A percentile compares a stretch with the other conserved stretches of the same genome.
Evolutionary conservation across 495 filamentous ascomycete genomes (phyloP).

Genomic region (Eremomyces bilateralis): DNA sequence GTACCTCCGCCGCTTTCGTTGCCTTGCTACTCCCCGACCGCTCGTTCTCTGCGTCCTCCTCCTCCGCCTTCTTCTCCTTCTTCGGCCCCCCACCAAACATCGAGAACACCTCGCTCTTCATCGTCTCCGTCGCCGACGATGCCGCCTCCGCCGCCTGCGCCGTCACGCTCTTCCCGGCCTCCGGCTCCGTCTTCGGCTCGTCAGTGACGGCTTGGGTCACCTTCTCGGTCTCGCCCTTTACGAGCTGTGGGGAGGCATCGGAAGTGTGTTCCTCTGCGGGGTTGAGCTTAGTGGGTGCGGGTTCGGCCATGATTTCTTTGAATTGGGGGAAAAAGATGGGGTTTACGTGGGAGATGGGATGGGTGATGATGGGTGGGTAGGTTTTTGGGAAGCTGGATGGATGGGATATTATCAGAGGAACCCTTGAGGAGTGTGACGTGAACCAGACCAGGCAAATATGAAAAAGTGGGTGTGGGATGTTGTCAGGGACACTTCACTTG

Average conservation of each 20-base stretch:
- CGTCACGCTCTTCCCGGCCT: constrained; percentile 34
- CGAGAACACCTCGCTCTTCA: constrained; percentile 63
- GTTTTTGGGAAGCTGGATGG: neutral
- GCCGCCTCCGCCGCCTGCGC: constrained; percentile 26
- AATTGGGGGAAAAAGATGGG: neutral
- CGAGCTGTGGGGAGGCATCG: constrained; percentile 7
- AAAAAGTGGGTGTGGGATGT: no score
- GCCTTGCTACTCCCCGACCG: constrained; percentile 73
- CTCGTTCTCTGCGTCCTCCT: constrained; percentile 54
- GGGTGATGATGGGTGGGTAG: neutral
- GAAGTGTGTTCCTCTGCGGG: constrained; percentile 10
- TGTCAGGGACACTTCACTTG: no score
- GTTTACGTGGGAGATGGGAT: no score
- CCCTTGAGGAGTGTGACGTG: no score
- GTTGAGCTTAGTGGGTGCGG: constrained; percentile 6
- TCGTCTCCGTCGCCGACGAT: constrained; percentile 26
- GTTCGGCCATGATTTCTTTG: constrained; percentile 11
- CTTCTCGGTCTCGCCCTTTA: constrained; percentile 11
- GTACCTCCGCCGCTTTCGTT: constrained; percentile 32
- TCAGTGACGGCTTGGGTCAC: constrained; percentile 8
- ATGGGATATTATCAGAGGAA: no score
- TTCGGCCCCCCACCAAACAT: constrained; percentile 94
- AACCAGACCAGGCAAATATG: no score
- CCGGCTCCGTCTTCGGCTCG: constrained; percentile 23
- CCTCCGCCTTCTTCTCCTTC: constrained; percentile 62